Base-by-base conservation (phyloP, 352 stramenopile genomes). In the Globisporangium cystogenes region DNA sequence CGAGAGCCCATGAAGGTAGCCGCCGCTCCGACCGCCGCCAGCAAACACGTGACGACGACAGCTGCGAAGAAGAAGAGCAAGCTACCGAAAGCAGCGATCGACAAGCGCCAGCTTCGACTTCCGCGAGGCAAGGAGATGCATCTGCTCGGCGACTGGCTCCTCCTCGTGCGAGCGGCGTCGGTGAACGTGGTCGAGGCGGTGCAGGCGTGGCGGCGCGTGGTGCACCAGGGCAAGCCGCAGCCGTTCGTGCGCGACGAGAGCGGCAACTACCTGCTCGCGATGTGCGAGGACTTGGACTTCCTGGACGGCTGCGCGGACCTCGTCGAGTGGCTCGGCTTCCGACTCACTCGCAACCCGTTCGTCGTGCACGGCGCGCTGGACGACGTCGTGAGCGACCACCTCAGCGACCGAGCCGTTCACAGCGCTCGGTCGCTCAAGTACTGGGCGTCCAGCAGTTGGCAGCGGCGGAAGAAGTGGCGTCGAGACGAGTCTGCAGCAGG, bases 151-250 rank as follows among this genome's bases (percentile, higher is more conserved):
- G 76, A 87, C 52, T 65, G 72, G 55, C 55, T 87, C 18, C 54
- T 87, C 15, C 36, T 85, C 6, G 54, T 71, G 41, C 76, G 76
- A 20, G 65, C 65, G 14, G 70, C 74, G 53, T 86, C 76, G 0
- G 72, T 86, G 43, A 73, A 74, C 46, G 76, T 87, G 0, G 70
- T 87, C 4, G 74, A 84, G 43, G 66, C 59, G 48, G 60, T 87
- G 12, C 45, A 70, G 10, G 40, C 46, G 0, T 87, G 74, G 76
- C 57, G 76, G 7, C 20, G 53, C 20, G 40, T 67, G 31, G 59
- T 79, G 7, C 72, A 87, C 24, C 52, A 70, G 5, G 55, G 54
- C 1, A 57, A 55, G 7, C 68, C 72, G 16, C 48, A 64, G 20
- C 67, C 72, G 2, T 87, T 81, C 8, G 44, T 71, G 31, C 45